Conservation (phyloP, 495 filamentous ascomycete species). For the Aspergillus ellipticus region DNA sequence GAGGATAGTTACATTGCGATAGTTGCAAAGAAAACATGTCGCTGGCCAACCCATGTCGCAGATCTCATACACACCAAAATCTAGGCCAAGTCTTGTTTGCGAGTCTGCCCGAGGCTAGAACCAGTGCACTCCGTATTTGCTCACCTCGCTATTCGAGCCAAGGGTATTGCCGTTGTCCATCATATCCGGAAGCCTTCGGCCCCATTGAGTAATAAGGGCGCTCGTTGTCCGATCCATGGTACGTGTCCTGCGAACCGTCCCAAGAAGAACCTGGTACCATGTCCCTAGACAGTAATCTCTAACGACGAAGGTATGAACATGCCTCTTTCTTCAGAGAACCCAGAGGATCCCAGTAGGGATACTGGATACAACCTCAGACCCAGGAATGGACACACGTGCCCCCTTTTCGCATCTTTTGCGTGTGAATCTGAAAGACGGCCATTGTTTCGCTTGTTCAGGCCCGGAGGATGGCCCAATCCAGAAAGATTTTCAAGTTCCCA, state of each 20-base stretch:
- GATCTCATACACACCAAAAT: not conserved
- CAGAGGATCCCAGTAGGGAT: not conserved
- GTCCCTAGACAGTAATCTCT: not conserved
- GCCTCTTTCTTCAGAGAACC: not conserved
- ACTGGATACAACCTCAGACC: not conserved
- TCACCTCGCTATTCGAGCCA: not conserved
- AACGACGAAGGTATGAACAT: not conserved
- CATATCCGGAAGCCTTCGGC: not conserved
- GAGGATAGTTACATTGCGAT: too few species aligned
- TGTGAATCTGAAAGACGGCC: not conserved
- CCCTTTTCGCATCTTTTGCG: not conserved
- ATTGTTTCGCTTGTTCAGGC: not conserved
- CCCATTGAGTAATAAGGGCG: not conserved
- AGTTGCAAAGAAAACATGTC: not conserved
- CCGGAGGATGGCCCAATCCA: not conserved
- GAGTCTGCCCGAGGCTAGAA: not conserved
- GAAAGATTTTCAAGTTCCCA: not conserved
- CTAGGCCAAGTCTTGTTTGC: not conserved
- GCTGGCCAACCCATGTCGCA: not conserved
- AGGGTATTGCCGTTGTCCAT: not conserved
- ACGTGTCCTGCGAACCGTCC: not conserved
- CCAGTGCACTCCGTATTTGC: too few species aligned
- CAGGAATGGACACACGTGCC: too few species aligned
- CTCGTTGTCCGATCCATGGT: not conserved
- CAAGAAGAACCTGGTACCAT: not conserved